Conservation (phyloP, 257 asterid genomes). For the Solanum habrochaites region DNA sequence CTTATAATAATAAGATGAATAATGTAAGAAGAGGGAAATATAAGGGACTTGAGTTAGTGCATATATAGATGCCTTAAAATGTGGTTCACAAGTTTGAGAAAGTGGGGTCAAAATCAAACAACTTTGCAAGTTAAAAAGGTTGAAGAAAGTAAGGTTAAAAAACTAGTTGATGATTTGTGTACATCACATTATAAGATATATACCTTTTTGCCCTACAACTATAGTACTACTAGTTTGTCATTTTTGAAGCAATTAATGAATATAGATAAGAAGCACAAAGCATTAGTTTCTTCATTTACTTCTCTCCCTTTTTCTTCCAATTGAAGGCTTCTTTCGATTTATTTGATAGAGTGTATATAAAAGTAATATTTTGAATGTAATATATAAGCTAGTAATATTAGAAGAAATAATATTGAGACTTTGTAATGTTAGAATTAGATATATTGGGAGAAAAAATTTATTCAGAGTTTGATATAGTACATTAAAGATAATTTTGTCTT, state of each 20-base stretch:
- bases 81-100: background rate
- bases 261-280: background rate
- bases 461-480: background rate
- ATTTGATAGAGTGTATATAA: no score
- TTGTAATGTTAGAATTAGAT: background rate
- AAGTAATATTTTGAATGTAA: no score
- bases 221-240: background rate
- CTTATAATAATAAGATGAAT: background rate
- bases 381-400: no score
- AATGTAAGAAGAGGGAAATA: background rate
- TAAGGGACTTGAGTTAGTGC: background rate
- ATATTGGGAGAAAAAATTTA: no score
- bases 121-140: background rate
- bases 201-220: background rate
- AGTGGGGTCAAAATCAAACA: background rate
- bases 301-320: background rate
- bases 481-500: no score
- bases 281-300: background rate
- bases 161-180: background rate
- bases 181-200: background rate
- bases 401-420: no score
- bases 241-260: background rate
- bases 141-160: background rate
- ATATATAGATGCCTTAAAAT: background rate
- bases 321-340: background rate